These are phyloP conservation scores for Choanephora cucurbitarum DNA, from an alignment of 371 early-diverging fungal species.

Conservation along the genomic window DNA sequence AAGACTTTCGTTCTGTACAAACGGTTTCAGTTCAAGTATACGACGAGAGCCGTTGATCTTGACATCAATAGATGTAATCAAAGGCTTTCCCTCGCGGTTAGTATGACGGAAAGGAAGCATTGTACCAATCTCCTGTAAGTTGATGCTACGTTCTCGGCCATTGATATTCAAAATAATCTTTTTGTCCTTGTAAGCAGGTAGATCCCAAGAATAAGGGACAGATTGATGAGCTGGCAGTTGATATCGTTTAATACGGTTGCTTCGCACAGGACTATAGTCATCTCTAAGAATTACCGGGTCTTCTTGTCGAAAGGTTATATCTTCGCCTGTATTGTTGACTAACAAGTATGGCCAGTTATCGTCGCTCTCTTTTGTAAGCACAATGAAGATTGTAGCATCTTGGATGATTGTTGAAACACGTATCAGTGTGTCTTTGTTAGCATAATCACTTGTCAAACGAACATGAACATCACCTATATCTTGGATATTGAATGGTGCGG, in stretches of 20 bases:
- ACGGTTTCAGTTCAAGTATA: constrained; percentile 77
- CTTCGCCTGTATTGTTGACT: constrained; percentile 82
- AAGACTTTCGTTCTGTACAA: constrained; percentile 62
- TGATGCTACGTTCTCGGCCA: constrained; percentile 76
- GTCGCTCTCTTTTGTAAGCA: constrained; percentile 69
- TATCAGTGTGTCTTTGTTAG: constrained; percentile 64
- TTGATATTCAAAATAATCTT: constrained; percentile 71
- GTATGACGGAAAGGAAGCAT: constrained; percentile 82
- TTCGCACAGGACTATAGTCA: constrained; percentile 33
- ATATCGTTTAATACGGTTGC: constrained; percentile 51
- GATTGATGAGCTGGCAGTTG: constrained; percentile 63
- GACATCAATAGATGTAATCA: constrained; percentile 82
- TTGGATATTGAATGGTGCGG: constrained; percentile 86
- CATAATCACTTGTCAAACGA: constrained; percentile 64
- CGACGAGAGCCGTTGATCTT: constrained; percentile 81
- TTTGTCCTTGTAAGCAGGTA: constrained; percentile 81
- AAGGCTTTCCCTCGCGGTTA: constrained; percentile 28
- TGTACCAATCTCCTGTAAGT: constrained; percentile 89
- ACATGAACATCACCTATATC: constrained; percentile 87
- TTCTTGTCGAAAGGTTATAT: constrained; percentile 82
- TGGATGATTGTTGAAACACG: constrained; percentile 79
- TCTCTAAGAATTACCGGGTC: constrained; percentile 40
- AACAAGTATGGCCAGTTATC: constrained; percentile 92
- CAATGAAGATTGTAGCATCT: constrained; percentile 88
- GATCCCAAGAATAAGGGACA: constrained; percentile 93